Evolutionary conservation across 805 yeast species (phyloP).

Genomic region (Pichia membranifaciens): DNA sequence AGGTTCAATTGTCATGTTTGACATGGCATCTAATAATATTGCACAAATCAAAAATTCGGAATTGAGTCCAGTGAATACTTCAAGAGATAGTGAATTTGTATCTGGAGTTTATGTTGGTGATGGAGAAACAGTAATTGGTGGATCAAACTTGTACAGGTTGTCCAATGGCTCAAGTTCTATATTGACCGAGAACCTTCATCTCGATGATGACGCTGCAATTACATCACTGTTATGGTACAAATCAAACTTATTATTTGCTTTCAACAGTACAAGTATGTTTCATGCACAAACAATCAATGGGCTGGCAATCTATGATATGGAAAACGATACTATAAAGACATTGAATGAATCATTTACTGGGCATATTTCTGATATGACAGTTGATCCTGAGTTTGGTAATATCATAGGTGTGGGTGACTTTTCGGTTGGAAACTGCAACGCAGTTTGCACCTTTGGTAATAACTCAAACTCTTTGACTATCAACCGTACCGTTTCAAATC

Average conservation of each 20-base stretch:
- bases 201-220: constrained; percentile 21
- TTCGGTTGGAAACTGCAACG: constrained; percentile 41
- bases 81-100: background rate
- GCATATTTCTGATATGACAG: constrained; percentile 35
- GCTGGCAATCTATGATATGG: constrained; percentile 48
- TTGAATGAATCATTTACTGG: constrained; percentile 34
- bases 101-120: constrained; percentile 43
- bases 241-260: constrained; percentile 40
- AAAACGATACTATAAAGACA: constrained; percentile 34
- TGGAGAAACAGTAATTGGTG: constrained; percentile 52
- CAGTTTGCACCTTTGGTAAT: constrained; percentile 59
- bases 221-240: constrained; percentile 32
- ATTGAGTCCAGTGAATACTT: background rate
- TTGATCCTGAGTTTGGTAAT: constrained; percentile 35
- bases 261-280: constrained; percentile 32
- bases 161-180: constrained; percentile 1
- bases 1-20: constrained; percentile 21
- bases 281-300: constrained; percentile 33
- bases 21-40: constrained; percentile 16
- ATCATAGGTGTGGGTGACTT: constrained; percentile 74
- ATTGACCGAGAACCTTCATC: constrained; percentile 12
- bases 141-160: constrained; percentile 27
- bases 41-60: constrained; percentile 11
- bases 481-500: constrained; percentile 47
- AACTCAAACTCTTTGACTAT: constrained; percentile 22